A percentile compares a stretch with the other conserved stretches of the same genome.
phyloP scores from a whole-genome alignment of 31 red algal species.

The Porphyra umbilicalis region DNA sequence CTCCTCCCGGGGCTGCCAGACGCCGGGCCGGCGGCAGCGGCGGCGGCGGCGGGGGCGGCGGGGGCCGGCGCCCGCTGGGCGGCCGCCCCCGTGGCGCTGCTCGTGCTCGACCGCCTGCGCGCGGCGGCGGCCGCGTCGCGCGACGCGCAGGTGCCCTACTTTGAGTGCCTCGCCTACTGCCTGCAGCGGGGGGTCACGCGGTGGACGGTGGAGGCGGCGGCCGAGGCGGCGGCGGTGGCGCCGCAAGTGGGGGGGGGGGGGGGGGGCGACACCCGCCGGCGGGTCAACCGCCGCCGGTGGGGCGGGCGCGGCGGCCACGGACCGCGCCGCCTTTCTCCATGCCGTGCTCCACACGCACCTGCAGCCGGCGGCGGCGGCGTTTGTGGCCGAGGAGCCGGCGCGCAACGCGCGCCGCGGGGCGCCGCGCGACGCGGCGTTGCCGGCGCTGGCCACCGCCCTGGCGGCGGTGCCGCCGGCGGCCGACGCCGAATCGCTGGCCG shows the following conservation, averaged over 20 bases:
- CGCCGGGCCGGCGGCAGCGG: not conserved
- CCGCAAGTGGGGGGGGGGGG: not conserved
- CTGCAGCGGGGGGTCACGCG: not conserved
- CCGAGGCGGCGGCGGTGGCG: not conserved
- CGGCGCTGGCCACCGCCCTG: not conserved
- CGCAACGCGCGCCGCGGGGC: not conserved
- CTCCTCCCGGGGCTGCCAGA: not conserved
- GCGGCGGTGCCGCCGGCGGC: not conserved
- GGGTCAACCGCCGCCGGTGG: too few relatives aligned
- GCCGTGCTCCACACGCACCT: not conserved
- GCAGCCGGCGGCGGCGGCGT: not conserved
- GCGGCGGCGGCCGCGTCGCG: not conserved
- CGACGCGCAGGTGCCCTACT: not conserved
- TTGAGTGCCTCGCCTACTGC: not conserved
- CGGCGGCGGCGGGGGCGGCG: not conserved
- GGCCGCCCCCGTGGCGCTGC: not conserved
- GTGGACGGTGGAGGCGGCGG: not conserved
- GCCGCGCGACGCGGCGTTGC: not conserved
- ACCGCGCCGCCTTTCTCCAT: not conserved
- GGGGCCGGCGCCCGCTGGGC: not conserved
- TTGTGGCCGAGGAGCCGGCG: not conserved
- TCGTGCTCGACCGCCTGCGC: not conserved
- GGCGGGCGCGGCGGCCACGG: too few relatives aligned
- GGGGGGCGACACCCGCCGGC: not conserved
- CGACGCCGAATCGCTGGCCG: not conserved